Evolutionary conservation across 208 protist genomes (phyloP).

Genomic region (Leptomonas seymouri): DNA sequence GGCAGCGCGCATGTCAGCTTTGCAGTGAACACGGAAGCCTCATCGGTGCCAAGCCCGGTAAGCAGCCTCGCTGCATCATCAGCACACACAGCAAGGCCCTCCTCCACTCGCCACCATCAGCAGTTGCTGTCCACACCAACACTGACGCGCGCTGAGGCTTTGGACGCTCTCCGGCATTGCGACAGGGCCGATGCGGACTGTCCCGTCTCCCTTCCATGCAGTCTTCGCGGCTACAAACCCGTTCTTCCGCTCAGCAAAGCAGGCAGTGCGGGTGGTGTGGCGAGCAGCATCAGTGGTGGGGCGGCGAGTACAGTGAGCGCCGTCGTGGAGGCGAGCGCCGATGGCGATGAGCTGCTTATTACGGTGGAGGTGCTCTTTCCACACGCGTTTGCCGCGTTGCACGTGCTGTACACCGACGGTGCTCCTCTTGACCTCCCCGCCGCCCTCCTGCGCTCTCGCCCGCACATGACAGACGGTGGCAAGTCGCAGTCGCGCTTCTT

Average conservation of each 20-base stretch:
- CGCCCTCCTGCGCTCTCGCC: constrained; percentile 56
- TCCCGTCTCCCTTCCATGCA: constrained; percentile 20
- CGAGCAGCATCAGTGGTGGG: not conserved
- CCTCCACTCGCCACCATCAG: not conserved
- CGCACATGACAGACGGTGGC: constrained; percentile 62
- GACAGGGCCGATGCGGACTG: not conserved
- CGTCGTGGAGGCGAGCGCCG: constrained; percentile 5
- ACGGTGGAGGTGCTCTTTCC: constrained; percentile 73
- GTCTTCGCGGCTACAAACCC: constrained; percentile 22
- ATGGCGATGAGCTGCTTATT: constrained; percentile 7
- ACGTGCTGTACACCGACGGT: constrained; percentile 50
- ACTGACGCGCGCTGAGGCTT: constrained; percentile 19
- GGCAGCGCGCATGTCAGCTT: constrained; percentile 9
- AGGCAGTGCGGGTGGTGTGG: not conserved
- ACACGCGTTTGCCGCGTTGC: constrained; percentile 57
- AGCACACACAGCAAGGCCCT: not conserved
- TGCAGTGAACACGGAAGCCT: not conserved
- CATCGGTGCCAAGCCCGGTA: not conserved
- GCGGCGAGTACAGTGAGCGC: constrained; percentile 6
- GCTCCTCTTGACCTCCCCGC: constrained; percentile 38
- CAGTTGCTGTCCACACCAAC: not conserved
- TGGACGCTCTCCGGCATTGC: constrained; percentile 22
- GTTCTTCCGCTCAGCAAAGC: constrained; percentile 8
- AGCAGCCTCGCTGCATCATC: constrained; percentile 4
- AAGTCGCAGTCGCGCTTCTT: constrained; percentile 77